Evolutionary conservation across 352 stramenopile species (phyloP).

Genomic region (Phytophthora lateralis): DNA sequence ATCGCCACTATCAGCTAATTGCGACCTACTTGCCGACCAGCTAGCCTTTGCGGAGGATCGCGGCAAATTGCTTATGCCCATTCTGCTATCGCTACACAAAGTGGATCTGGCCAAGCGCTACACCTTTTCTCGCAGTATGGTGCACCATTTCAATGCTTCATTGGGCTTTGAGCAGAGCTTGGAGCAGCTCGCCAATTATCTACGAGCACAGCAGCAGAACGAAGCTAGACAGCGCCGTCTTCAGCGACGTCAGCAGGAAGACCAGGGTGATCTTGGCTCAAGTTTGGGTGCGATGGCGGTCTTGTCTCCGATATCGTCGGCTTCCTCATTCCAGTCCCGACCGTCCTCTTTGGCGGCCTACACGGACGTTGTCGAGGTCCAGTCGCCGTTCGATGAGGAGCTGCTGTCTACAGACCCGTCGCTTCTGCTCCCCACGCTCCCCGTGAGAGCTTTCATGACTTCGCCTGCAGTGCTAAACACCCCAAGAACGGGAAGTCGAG

Average conservation of each 20-base stretch:
- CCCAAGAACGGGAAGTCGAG: slow-evolving; percentile 25
- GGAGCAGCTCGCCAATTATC: slow-evolving; percentile 53
- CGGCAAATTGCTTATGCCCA: slow-evolving; percentile 71
- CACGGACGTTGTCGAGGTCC: slow-evolving; percentile 37
- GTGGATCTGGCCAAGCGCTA: slow-evolving; percentile 81
- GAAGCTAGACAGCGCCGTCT: slow-evolving; percentile 38
- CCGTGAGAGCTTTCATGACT: slow-evolving; percentile 30
- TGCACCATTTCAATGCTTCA: slow-evolving; percentile 83
- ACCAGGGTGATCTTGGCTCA: slow-evolving; percentile 17
- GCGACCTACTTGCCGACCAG: slow-evolving; percentile 74
- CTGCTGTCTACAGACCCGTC: slow-evolving; percentile 25
- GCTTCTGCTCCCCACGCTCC: slow-evolving; percentile 28
- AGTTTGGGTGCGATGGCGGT: slow-evolving; percentile 26
- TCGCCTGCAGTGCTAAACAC: slow-evolving; percentile 14
- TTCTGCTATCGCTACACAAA: slow-evolving; percentile 75
- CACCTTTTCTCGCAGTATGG: slow-evolving; percentile 73
- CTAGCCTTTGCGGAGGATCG: slow-evolving; percentile 84
- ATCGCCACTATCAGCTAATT: slow-evolving; percentile 69
- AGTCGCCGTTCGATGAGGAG: slow-evolving; percentile 35
- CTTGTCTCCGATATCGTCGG: slow-evolving; percentile 27
- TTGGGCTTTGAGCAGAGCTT: slow-evolving; percentile 80
- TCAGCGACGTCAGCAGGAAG: slow-evolving; percentile 24
- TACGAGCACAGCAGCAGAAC: slow-evolving; percentile 39
- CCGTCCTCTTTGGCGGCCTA: slow-evolving; percentile 32
- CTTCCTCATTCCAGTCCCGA: slow-evolving; percentile 20